Percentiles rank a stretch among this genome's conserved stretches.
These are phyloP conservation scores for Dothistroma pini DNA, from an alignment of 2,329 filamentous ascomycete genomes.

Conservation along the genomic window DNA sequence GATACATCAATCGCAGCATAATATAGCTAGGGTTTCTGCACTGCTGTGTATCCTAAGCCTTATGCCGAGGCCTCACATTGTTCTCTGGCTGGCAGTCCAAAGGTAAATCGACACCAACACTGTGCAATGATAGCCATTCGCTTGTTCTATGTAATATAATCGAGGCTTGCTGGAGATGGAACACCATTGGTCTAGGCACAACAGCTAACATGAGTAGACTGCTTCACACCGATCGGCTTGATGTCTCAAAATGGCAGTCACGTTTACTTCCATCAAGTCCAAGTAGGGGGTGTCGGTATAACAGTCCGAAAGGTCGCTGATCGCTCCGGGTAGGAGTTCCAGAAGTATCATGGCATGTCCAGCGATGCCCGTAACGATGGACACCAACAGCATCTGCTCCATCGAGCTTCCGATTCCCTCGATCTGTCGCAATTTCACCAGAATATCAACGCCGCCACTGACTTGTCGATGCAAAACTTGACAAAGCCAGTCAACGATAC, in stretches of 20 bases:
- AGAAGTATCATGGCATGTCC: neutral
- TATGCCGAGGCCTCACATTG: conserved; percentile 1
- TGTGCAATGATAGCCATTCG: neutral
- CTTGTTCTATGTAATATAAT: neutral
- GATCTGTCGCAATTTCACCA: conserved; percentile 7
- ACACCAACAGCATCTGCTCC: neutral
- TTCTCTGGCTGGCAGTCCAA: conserved; percentile 4
- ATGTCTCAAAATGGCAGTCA: neutral
- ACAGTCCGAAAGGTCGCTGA: neutral
- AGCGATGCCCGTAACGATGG: neutral
- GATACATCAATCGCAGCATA: neutral
- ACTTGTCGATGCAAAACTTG: conserved; percentile 9
- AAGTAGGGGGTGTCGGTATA: neutral
- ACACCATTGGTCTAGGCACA: neutral
- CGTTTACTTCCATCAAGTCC: neutral
- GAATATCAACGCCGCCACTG: conserved; percentile 1
- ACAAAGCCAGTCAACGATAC: conserved; percentile 12
- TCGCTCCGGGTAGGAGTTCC: neutral
- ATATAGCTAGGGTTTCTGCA: neutral
- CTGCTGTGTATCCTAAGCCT: neutral
- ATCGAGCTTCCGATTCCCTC: conserved; percentile 11
- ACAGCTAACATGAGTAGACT: neutral
- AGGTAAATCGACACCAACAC: neutral
- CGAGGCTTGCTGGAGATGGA: neutral
- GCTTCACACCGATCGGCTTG: neutral